A percentile compares a stretch with the other conserved stretches of the same genome.
phyloP scores from a whole-genome alignment of 768 basidiomycete genomes.

The Tulasnella calospora region DNA sequence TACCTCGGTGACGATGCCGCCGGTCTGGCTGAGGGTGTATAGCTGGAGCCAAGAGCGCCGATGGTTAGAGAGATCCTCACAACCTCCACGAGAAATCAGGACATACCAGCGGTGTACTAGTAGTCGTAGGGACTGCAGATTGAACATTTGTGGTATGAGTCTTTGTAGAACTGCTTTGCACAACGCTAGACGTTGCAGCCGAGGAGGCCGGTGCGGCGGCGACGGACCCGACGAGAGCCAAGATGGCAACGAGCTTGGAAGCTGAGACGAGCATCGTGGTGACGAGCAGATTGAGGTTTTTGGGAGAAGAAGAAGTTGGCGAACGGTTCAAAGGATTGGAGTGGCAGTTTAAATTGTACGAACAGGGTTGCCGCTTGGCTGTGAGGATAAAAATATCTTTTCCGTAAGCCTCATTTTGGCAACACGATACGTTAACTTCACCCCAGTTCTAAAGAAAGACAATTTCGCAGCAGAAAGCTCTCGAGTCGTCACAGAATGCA shows the following conservation, averaged over 20 bases:
- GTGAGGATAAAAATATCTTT: background rate
- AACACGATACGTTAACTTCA: too few relatives aligned
- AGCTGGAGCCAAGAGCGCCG: background rate
- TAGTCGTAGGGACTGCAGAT: background rate
- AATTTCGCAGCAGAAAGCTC: background rate
- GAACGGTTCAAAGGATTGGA: background rate
- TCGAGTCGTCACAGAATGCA: background rate
- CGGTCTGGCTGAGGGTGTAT: background rate
- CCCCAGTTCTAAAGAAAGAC: background rate
- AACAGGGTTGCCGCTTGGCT: background rate
- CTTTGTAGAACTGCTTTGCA: background rate
- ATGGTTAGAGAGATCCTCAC: background rate
- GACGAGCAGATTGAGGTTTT: background rate
- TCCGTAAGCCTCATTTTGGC: background rate
- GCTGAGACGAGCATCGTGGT: background rate
- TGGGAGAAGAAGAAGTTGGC: background rate
- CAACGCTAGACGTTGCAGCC: background rate
- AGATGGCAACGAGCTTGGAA: background rate
- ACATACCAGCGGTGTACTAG: background rate
- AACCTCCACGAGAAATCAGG: background rate
- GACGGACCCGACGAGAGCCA: background rate
- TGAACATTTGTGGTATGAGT: background rate
- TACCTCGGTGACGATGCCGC: background rate
- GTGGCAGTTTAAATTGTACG: background rate
- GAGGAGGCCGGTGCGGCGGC: background rate